These are phyloP conservation scores for Agaricus subrufescens DNA, from an alignment of 768 basidiomycete species.

Conservation along the genomic window DNA sequence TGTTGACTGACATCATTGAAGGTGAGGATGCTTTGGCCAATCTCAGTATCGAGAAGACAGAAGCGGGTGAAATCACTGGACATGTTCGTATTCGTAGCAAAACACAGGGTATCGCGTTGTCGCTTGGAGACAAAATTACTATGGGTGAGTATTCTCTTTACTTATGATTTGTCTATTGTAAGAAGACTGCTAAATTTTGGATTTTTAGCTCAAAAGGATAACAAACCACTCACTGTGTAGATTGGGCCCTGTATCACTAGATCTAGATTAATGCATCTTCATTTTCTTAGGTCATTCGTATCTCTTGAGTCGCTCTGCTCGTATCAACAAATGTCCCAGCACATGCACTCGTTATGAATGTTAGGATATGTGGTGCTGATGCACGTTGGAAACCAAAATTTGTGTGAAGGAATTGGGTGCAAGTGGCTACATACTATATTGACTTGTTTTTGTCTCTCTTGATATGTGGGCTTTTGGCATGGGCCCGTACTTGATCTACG, in stretches of 20 bases:
- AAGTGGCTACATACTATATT: too few species aligned
- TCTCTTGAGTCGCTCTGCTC: too few species aligned
- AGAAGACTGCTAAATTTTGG: not conserved
- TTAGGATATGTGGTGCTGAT: too few species aligned
- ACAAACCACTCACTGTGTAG: constrained; percentile 31
- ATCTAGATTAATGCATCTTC: not conserved
- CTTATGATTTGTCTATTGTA: not conserved
- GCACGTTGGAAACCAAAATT: too few species aligned
- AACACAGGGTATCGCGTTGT: constrained; percentile 95
- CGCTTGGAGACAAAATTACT: constrained; percentile 86
- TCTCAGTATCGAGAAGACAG: constrained; percentile 84
- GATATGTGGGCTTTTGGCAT: too few species aligned
- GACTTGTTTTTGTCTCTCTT: too few species aligned
- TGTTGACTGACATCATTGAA: constrained; percentile 20
- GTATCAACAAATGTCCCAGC: too few species aligned
- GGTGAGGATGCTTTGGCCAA: constrained; percentile 97
- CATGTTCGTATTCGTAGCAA: constrained; percentile 97
- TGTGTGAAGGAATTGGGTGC: too few species aligned
- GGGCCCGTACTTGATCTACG: too few species aligned
- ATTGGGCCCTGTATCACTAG: constrained; percentile 1
- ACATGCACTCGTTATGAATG: too few species aligned
- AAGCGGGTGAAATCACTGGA: constrained; percentile 76
- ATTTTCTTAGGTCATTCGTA: too few species aligned
- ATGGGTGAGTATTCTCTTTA: constrained; percentile 35
- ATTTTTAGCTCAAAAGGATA: constrained; percentile 36